Base-by-base conservation (phyloP, 2,329 filamentous ascomycete genomes). In the Beauveria medogensis region DNA sequence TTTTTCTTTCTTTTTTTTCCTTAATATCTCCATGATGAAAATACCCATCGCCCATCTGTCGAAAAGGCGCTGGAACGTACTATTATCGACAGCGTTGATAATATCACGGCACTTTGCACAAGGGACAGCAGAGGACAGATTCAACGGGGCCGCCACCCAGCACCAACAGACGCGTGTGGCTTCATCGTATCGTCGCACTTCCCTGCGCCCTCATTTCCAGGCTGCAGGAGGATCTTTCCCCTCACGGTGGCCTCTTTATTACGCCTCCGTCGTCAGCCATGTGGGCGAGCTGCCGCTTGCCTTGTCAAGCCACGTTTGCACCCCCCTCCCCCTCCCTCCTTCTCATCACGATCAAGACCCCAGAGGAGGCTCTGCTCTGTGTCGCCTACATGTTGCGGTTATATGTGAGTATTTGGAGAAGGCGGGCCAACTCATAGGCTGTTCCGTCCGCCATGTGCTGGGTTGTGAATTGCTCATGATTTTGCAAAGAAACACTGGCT, bases 151-250 rank as follows among this genome's bases (percentile, higher is more conserved):
- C 18, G n/a, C 34, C 20, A 26, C 40, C 26, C 30, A 48, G 37
- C 43, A 40, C 54, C 54, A 48, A 56, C 44, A 56, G 28, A 18
- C 37, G 12, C 22, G n/a, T 7, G 14, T 44, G 28, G 43, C 30
- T 28, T 47, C 55, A 58, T 58, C 55, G 55, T 58, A 51, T 58
- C 46, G 46, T 58, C 55, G 55, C 46, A 50, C 37, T 30, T 47
- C 16, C 22, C 26, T 20, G n/a, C 20, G 16, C 46, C 55, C 55
- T 48, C 55, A 28, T 50, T 50, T 50, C n/a, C 30, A 28, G 16
- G 24, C 40, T 26, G 5, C n/a, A n/a, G 12, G 30, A 14, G 30
- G 34, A 8, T 34, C 18, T 48, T 48, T 57, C 24, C 43, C 20
- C 44, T 24, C 53, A 46, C 30, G 14, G 44, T n/a, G 28, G 44